These are phyloP conservation scores for Colletotrichum eremochloae DNA, from an alignment of 2,329 filamentous ascomycete species.

Conservation along the genomic window DNA sequence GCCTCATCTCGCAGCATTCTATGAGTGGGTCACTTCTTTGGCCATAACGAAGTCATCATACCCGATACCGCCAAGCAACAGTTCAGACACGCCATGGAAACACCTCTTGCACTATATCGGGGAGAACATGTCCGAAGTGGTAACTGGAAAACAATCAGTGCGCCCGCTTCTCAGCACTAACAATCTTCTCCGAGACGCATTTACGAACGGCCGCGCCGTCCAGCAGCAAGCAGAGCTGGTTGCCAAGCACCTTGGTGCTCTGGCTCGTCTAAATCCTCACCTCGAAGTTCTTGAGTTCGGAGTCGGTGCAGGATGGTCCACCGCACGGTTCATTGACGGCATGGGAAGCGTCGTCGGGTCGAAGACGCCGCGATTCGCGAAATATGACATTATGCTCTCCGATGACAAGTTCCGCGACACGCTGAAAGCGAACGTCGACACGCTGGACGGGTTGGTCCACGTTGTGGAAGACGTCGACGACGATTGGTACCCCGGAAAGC, in stretches of 20 bases:
- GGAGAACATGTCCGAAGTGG: no score
- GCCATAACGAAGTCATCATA: no score
- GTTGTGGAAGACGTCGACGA: not conserved
- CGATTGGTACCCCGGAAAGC: conserved; percentile 1
- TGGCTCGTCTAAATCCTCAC: conserved; percentile 1
- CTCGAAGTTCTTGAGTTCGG: conserved; percentile 9
- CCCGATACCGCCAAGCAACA: no score
- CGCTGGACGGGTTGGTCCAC: not conserved
- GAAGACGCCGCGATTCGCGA: conserved; percentile 1
- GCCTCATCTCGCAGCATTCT: no score
- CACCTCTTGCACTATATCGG: no score
- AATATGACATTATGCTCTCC: conserved; percentile 5
- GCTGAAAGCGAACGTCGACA: not conserved
- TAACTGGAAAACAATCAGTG: no score
- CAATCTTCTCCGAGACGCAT: conserved; percentile 2
- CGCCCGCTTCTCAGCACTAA: not conserved
- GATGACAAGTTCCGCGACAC: not conserved
- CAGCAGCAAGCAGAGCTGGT: not conserved
- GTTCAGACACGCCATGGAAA: no score
- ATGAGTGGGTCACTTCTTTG: no score
- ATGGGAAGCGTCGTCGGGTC: not conserved
- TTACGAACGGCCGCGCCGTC: not conserved
- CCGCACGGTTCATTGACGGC: not conserved
- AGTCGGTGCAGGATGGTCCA: not conserved
- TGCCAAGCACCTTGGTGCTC: not conserved